A percentile compares a stretch with the other conserved stretches of the same genome.
phyloP scores from a whole-genome alignment of 2,329 filamentous ascomycete genomes.

The Cladosporium sp. region DNA sequence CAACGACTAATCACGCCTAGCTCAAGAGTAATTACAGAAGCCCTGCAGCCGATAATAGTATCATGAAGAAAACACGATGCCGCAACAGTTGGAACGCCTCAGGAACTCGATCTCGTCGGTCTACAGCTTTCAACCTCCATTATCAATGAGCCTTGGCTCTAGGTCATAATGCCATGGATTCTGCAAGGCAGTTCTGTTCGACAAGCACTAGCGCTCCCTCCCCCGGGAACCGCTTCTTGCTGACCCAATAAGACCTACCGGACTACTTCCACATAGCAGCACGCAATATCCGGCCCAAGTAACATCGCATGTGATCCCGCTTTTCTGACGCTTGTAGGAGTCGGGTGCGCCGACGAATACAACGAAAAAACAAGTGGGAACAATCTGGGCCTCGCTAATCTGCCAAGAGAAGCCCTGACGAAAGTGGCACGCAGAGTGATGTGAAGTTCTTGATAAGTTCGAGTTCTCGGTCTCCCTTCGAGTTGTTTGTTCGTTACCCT shows the following conservation, averaged over 20 bases:
- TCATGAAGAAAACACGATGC: too few species aligned
- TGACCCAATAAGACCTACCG: neutral
- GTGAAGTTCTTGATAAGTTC: neutral
- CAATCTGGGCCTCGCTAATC: neutral
- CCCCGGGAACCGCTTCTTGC: neutral
- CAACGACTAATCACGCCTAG: too few species aligned
- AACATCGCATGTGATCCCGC: constrained; percentile 1
- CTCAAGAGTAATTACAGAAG: too few species aligned
- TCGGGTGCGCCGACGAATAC: neutral
- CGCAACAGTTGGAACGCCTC: too few species aligned
- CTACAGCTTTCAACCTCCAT: neutral
- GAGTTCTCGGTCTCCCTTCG: neutral
- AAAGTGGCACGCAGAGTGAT: neutral
- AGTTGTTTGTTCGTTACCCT: neutral
- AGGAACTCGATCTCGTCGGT: too few species aligned
- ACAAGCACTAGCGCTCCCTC: neutral
- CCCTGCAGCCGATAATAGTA: too few species aligned
- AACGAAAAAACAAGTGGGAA: neutral
- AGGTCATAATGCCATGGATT: neutral
- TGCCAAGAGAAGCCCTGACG: constrained; percentile 8
- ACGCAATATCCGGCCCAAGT: constrained; percentile 3
- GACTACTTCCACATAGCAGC: neutral
- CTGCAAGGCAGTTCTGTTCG: neutral
- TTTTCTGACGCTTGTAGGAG: neutral
- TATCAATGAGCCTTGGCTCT: neutral